Evolutionary conservation across 352 stramenopile genomes (phyloP), one percentile per base, ranked within the genome.

Genomic region (Globisporangium iwayamae): DNA sequence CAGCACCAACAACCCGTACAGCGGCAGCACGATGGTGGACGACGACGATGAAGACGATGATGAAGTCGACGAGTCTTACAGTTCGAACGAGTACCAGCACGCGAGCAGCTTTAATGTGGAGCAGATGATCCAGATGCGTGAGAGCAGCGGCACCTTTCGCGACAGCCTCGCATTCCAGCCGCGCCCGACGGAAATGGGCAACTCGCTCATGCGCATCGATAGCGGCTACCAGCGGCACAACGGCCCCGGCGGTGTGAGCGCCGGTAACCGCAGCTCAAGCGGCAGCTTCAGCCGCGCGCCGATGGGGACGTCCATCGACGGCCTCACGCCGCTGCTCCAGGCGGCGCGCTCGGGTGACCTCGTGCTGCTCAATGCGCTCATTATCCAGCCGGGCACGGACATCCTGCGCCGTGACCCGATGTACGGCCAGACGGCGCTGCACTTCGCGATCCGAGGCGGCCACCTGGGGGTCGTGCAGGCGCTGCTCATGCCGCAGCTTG

Each of bases 161-260:
- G 81, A 90, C 65, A 87, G 77, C 46, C 66, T 90, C 18, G 10
- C 50, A 59, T 46, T 60, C 60, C 58, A 62, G 7, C 68, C 66
- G 10, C 72, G 78, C 5, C 63, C 64, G n/a, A 85, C 80, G 5
- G 82, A 91, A 67, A 77, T 87, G 66, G 78, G 80, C 57, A 91
- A 79, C 57, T 70, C 74, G 30, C 63, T 91, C 47, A 91, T 91
- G 82, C 76, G 80, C 32, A 87, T 89, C 76, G 82, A 91, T 70
- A 80, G 89, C 34, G 71, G 65, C 46, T 91, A 89, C 66, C 72
- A 70, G n/a, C 70, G 67, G 8, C 9, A 45, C 4, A 25, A 20
- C 4, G 22, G 16, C 16, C 36, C 36, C 36, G 50, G 14, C n/a
- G 60, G 67, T 2, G 34, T n/a, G 10, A 50, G 8, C 6, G 18